phyloP scores from a whole-genome alignment of 164 flowering plant species.

The Chimonanthus salicifolius region DNA sequence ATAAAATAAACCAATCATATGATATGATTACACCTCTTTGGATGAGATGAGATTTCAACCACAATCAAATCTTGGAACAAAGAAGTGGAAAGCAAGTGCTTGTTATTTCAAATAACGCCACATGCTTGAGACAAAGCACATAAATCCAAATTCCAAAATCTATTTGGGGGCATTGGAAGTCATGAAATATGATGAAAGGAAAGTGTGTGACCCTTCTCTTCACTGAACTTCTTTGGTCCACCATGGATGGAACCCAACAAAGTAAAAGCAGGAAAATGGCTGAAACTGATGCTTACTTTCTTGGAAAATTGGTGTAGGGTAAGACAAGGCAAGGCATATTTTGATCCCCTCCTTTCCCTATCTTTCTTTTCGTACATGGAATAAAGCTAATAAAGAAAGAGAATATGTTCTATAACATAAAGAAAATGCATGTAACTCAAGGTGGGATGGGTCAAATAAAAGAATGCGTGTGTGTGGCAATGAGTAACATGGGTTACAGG shows the following conservation, averaged over 20 bases:
- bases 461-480: neutral
- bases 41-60: neutral
- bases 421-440: neutral
- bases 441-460: slow-evolving; percentile 1
- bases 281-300: slow-evolving; percentile 7
- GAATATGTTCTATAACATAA: neutral
- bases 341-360: slow-evolving; percentile 3
- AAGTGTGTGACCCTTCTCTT: neutral
- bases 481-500: slow-evolving; percentile 6
- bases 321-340: slow-evolving; percentile 7
- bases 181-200: neutral
- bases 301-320: neutral
- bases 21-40: neutral
- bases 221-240: slow-evolving; percentile 1
- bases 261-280: slow-evolving; percentile 4
- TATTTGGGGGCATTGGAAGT: neutral
- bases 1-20: slow-evolving; percentile 6
- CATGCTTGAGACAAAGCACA: slow-evolving; percentile 4
- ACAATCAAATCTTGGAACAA: slow-evolving; percentile 6
- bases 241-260: slow-evolving; percentile 1
- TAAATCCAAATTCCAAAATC: neutral
- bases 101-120: slow-evolving; percentile 1
- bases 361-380: neutral
- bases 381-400: neutral
- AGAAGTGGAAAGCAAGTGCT: slow-evolving; percentile 5